Evolutionary conservation across 805 yeast species (phyloP).

Genomic region (Pichia deserticola): DNA sequence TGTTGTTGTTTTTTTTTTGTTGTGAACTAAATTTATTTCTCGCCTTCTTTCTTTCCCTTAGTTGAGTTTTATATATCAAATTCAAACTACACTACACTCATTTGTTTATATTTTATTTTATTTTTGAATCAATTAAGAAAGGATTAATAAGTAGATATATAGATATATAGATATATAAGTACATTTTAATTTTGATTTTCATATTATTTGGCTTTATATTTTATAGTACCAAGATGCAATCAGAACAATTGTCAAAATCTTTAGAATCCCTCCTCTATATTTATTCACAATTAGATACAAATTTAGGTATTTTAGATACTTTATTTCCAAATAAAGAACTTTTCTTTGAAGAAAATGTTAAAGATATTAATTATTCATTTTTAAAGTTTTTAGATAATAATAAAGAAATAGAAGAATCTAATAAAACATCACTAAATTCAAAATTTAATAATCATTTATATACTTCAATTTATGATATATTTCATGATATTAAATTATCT

Average conservation of each 20-base stretch:
- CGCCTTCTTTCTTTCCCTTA: too few relatives aligned
- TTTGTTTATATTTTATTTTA: too few relatives aligned
- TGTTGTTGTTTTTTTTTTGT: background rate
- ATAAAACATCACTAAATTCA: conserved; percentile 33
- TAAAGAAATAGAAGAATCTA: conserved; percentile 3
- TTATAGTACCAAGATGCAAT: conserved; percentile 7
- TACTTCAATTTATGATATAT: conserved; percentile 45
- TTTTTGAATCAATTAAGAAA: too few relatives aligned
- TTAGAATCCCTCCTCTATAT: conserved; percentile 20
- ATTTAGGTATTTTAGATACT: conserved; percentile 9
- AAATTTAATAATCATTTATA: conserved; percentile 37
- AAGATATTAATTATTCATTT: conserved; percentile 37
- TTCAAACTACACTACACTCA: too few relatives aligned
- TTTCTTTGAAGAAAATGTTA: conserved; percentile 41
- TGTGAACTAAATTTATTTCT: too few relatives aligned
- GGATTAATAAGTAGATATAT: too few relatives aligned
- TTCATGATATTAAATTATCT: conserved; percentile 60
- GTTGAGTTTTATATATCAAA: too few relatives aligned
- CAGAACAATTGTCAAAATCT: conserved; percentile 12
- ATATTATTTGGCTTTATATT: too few relatives aligned
- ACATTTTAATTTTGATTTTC: too few relatives aligned
- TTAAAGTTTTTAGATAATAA: conserved; percentile 27
- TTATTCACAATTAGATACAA: conserved; percentile 15
- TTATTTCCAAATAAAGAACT: conserved; percentile 33
- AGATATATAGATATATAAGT: too few relatives aligned